Evolutionary conservation across 495 filamentous ascomycete genomes (phyloP), one percentile per base, ranked within the genome.

Genomic region (Cercophora sp.): DNA sequence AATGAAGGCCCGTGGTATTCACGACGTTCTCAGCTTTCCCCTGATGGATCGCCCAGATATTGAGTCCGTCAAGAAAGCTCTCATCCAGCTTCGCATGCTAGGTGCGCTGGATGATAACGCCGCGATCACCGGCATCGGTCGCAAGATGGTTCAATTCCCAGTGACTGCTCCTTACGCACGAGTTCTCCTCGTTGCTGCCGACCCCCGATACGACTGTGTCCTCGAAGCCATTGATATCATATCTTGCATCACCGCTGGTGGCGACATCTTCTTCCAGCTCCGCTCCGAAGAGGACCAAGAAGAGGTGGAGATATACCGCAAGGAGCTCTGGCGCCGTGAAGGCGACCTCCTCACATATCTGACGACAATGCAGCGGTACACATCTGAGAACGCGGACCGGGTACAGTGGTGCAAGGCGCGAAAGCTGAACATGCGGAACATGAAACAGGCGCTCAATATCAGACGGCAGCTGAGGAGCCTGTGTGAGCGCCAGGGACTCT

Each of bases 281-380:
- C 80, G 79, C 4, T 85, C 87, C 0, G 93, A 96, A 51, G 91
- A 96, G 55, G 84, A 81, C 41, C 82, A 82, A 37, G 90, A 96
- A 55, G 77, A 85, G 41, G 86, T 87, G 0, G 87, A 92, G 52
- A 72, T 75, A 8, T 80, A 82, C 6, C 79, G 91, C 15, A 81
- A 79, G 19, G 86, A 90, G 59, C 77, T 98, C 0, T 83, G 80
- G 48, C 79, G 88, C 2, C 74, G 90, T 37, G 87, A 96, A 67
- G 94, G 94, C 18, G 94, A 99, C 62, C 85, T 96, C 52, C 68
- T 97, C 44, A 96, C 91, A 1, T 81, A 91, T 60, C 73, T 99
- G 1, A 82, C 83, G 0, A 87, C 91, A 0, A 88, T 96, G 57
- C 88, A 89, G 58, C 79, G 77, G 8, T 97, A 93, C 66, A 77